A percentile compares a stretch with the other conserved stretches of the same genome.
These are phyloP conservation scores for Coemansia sp. DNA, from an alignment of 192 early-diverging fungal genomes.

Conservation along the genomic window DNA sequence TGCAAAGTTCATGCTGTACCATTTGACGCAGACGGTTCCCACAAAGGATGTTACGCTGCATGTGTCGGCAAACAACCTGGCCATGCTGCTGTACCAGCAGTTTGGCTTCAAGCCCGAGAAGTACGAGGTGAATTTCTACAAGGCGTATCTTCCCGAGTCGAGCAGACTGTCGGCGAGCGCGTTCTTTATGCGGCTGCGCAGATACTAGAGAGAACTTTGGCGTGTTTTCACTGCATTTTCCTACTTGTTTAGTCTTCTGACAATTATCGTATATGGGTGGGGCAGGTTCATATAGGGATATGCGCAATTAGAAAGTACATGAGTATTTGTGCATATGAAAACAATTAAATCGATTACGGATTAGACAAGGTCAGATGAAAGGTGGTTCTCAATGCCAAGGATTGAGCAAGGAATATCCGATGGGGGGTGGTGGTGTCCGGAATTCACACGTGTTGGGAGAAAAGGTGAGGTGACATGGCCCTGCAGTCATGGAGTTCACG, in stretches of 20 bases:
- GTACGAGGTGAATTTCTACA: conserved; percentile 88
- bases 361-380: too few relatives aligned
- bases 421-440: too few relatives aligned
- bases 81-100: conserved; percentile 91
- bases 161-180: conserved; percentile 80
- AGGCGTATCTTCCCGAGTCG: conserved; percentile 77
- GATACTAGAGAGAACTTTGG: conserved; percentile 46
- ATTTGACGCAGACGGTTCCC: conserved; percentile 72
- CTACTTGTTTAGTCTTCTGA: not conserved
- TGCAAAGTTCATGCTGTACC: conserved; percentile 81
- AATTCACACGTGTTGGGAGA: too few relatives aligned
- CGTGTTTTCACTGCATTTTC: not conserved
- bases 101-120: conserved; percentile 94
- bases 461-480: too few relatives aligned
- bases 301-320: too few relatives aligned
- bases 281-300: too few relatives aligned
- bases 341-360: too few relatives aligned
- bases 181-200: conserved; percentile 78
- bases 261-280: not conserved
- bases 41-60: conserved; percentile 88
- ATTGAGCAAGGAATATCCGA: too few relatives aligned
- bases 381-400: too few relatives aligned
- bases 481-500: too few relatives aligned
- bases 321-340: too few relatives aligned
- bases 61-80: conserved; percentile 88